phyloP scores from a whole-genome alignment of 768 basidiomycete genomes.

The Mycena olivaceomarginata region DNA sequence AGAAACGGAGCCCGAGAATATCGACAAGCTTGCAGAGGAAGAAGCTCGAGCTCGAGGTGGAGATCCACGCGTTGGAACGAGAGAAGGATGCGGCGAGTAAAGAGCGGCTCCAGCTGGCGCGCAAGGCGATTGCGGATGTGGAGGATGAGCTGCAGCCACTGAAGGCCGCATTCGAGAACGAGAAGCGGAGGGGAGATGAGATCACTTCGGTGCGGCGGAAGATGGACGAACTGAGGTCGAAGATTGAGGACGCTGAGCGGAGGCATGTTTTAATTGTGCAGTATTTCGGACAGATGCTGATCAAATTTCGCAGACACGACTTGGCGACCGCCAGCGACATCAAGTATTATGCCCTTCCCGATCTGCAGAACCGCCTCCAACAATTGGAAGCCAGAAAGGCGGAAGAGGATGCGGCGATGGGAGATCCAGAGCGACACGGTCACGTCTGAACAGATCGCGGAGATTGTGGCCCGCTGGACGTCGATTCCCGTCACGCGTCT shows the following conservation, averaged over 20 bases:
- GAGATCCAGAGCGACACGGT: slow-evolving; percentile 79
- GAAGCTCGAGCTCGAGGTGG: slow-evolving; percentile 94
- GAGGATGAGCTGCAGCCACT: slow-evolving; percentile 91
- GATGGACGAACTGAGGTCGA: slow-evolving; percentile 94
- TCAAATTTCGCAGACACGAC: slow-evolving; percentile 69
- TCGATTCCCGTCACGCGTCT: slow-evolving; percentile 92
- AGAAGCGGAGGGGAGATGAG: slow-evolving; percentile 89
- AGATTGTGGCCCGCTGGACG: slow-evolving; percentile 96
- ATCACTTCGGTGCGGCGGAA: slow-evolving; percentile 84
- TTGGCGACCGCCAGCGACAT: slow-evolving; percentile 90
- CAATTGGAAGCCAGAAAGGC: slow-evolving; percentile 84
- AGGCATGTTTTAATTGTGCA: slow-evolving; percentile 65
- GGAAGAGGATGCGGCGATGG: slow-evolving; percentile 78
- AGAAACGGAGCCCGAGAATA: slow-evolving; percentile 95
- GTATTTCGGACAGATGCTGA: slow-evolving; percentile 39
- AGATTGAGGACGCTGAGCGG: slow-evolving; percentile 95
- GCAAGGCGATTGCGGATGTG: slow-evolving; percentile 87
- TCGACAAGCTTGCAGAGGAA: slow-evolving; percentile 94
- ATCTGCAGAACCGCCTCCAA: slow-evolving; percentile 84
- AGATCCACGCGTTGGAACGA: slow-evolving; percentile 94
- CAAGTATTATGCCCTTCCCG: slow-evolving; percentile 94
- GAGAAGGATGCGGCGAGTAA: slow-evolving; percentile 94
- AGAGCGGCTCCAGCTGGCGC: slow-evolving; percentile 84
- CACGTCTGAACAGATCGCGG: slow-evolving; percentile 92
- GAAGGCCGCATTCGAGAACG: slow-evolving; percentile 90